Percentiles rank a stretch among this genome's conserved stretches.
These are phyloP conservation scores for Chaetomium fimeti DNA, from an alignment of 495 filamentous ascomycete genomes.

Conservation along the genomic window DNA sequence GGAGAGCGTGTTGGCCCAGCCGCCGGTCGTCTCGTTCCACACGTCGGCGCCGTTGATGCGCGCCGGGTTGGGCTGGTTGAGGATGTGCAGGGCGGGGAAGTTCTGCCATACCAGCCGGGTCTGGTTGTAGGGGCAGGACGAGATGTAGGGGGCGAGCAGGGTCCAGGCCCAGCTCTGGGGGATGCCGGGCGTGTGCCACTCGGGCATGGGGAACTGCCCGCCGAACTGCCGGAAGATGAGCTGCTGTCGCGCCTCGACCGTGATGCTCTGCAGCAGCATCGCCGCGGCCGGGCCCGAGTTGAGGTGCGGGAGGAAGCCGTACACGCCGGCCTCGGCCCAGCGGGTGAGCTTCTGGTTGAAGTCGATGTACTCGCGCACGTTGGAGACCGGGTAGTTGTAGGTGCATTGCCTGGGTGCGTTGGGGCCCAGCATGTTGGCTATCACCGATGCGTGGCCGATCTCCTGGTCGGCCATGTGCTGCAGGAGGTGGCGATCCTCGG, in stretches of 20 bases:
- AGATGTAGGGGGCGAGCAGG: slow-evolving; percentile 79
- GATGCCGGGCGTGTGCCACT: slow-evolving; percentile 78
- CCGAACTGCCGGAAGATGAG: slow-evolving; percentile 85
- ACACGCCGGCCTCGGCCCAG: slow-evolving; percentile 78
- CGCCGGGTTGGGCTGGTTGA: slow-evolving; percentile 75
- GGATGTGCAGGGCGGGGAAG: slow-evolving; percentile 70
- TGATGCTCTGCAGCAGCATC: slow-evolving; percentile 72
- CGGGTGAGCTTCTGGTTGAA: slow-evolving; percentile 86
- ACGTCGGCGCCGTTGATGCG: slow-evolving; percentile 56
- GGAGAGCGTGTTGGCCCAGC: slow-evolving; percentile 44
- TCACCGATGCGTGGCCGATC: slow-evolving; percentile 71
- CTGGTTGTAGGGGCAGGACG: slow-evolving; percentile 68
- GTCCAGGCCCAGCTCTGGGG: slow-evolving; percentile 90
- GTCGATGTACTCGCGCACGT: slow-evolving; percentile 76
- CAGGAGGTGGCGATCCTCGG: slow-evolving; percentile 69
- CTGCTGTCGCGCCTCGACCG: slow-evolving; percentile 85
- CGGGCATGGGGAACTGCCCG: slow-evolving; percentile 80
- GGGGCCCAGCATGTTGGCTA: slow-evolving; percentile 78
- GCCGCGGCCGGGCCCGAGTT: slow-evolving; percentile 72
- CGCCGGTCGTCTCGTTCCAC: slow-evolving; percentile 56
- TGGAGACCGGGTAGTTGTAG: slow-evolving; percentile 80
- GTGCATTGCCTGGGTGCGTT: slow-evolving; percentile 71
- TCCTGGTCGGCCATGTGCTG: slow-evolving; percentile 87
- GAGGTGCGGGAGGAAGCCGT: slow-evolving; percentile 79
- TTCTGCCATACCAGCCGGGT: slow-evolving; percentile 86